phyloP scores from a whole-genome alignment of 2,329 filamentous ascomycete genomes.

The Colletotrichum costaricense region DNA sequence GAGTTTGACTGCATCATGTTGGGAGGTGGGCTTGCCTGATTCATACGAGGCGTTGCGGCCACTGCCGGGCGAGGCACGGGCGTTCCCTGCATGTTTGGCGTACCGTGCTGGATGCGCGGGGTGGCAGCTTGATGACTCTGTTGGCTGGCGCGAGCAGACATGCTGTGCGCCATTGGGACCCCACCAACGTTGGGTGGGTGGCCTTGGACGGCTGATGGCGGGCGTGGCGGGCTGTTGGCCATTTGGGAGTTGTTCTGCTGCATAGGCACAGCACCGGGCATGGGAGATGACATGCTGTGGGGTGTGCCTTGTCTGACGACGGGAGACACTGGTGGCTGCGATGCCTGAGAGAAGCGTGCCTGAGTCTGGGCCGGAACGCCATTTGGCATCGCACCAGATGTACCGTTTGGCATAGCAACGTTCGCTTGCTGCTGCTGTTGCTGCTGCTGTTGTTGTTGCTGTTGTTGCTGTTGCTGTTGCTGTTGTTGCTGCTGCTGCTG shows the following conservation, averaged over 20 bases:
- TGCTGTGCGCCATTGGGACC: constrained; percentile 70
- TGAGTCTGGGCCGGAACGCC: constrained; percentile 56
- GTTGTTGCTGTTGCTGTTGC: too few relatives aligned
- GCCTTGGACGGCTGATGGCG: constrained; percentile 73
- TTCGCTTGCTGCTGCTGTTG: constrained; percentile 49
- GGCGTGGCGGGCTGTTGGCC: constrained; percentile 74
- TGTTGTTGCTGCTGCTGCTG: constrained; percentile 38
- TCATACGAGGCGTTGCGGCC: constrained; percentile 70
- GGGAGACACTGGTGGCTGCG: constrained; percentile 74
- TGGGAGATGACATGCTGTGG: constrained; percentile 73
- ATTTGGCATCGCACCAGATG: constrained; percentile 46
- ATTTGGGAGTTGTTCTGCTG: constrained; percentile 75
- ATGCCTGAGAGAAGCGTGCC: constrained; percentile 66
- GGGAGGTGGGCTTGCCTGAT: constrained; percentile 71
- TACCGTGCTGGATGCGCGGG: constrained; percentile 70
- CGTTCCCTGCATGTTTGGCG: constrained; percentile 72
- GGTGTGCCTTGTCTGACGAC: constrained; percentile 72
- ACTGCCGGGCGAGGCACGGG: constrained; percentile 66
- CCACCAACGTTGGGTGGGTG: constrained; percentile 61
- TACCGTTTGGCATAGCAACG: constrained; percentile 52
- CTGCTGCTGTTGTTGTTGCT: constrained; percentile 39
- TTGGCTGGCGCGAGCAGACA: constrained; percentile 74
- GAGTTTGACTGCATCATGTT: constrained; percentile 68
- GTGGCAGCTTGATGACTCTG: constrained; percentile 74
- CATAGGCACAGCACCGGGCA: constrained; percentile 72